Percentiles rank a stretch among this genome's conserved stretches.
Conservation (phyloP, 73 alveolate genomes). For the Halteria grandinella region DNA sequence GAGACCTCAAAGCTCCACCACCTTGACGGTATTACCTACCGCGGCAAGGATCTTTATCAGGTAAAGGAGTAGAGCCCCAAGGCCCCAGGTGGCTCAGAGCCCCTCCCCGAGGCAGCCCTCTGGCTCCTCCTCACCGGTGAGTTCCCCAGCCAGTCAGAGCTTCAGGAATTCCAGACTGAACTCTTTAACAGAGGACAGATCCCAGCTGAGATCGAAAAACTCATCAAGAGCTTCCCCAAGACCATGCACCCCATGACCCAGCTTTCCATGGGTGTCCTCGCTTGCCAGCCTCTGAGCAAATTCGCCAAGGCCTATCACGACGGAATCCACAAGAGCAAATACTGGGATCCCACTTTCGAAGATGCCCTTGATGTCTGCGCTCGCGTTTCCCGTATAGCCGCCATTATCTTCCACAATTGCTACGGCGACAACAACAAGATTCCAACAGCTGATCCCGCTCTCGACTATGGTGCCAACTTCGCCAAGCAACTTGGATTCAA, state of each 20-base stretch:
- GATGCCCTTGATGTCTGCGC: slow-evolving; percentile 85
- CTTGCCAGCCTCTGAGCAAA: slow-evolving; percentile 69
- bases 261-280: slow-evolving; percentile 77
- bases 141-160: slow-evolving; percentile 73
- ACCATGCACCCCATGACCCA: slow-evolving; percentile 87
- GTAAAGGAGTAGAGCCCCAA: slow-evolving; percentile 68
- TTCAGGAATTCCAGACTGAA: slow-evolving; percentile 59
- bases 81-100: slow-evolving; percentile 74
- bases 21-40: slow-evolving; percentile 78
- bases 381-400: slow-evolving; percentile 84
- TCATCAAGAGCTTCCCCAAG: slow-evolving; percentile 71
- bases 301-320: slow-evolving; percentile 76
- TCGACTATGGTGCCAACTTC: slow-evolving; percentile 72
- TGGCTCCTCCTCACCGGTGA: slow-evolving; percentile 93
- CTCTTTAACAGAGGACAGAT: slow-evolving; percentile 70
- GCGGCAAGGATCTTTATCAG: slow-evolving; percentile 82
- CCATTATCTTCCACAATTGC: slow-evolving; percentile 76
- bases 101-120: slow-evolving; percentile 87
- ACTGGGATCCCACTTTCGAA: slow-evolving; percentile 86
- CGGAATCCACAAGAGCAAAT: slow-evolving; percentile 72
- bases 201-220: slow-evolving; percentile 58
- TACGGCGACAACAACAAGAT: slow-evolving; percentile 62
- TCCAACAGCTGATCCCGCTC: slow-evolving; percentile 33
- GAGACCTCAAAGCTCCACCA: slow-evolving; percentile 91
- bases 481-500: slow-evolving; percentile 81